Base-by-base conservation (phyloP, 768 basidiomycete genomes). In the Pisolithus orientalis region DNA sequence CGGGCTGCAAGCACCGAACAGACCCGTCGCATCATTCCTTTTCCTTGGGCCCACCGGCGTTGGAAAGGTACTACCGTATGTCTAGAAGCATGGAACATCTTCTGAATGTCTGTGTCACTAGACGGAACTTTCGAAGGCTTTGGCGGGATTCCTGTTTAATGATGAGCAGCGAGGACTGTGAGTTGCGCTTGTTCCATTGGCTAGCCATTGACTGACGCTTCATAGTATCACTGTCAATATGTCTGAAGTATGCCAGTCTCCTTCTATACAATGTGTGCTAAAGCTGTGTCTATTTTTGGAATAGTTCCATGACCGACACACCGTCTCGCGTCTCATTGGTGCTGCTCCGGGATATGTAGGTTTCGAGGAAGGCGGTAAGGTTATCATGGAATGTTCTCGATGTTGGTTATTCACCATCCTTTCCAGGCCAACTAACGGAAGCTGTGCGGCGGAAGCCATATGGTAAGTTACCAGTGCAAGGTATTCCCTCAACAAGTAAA, bases 321-420 rank as follows among this genome's bases (percentile, higher is more conserved):
- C 91, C 0, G 85, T 97, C 49, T 90, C 91, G 0, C 78, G 93
- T 4, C 73, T 97, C 24, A 91, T 97, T 48, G 95, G 94, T 51
- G 89, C 92, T 2, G 90, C 93, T 0, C 91, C 94, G 7, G 94
- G 94, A 4, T 95, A 94, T 62, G 85, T 96, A 6, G 85, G 84
- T 8, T 80, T 82, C 57, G 84, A 85, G 54, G 83, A 84, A 57
- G 78, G 81, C 31, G 89, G 88, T 81, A 55, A 34, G 14, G 6
- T 4, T 6, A 4, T 39, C 10, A 7, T 44, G 25, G 14, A 52
- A 14, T 21, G 2, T 43, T 29, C 34, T 42, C 34, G 6, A 10
- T 13, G 31, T 28, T 27, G 27, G 1, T 27, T 27, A 17, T 42
- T 10, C 39, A 54, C 21, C 16, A 17, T 46, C 25, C 5, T 50